Evolutionary conservation across 805 yeast genomes (phyloP), one percentile per base, ranked within the genome.

Genomic region (Cyberlindnera bimundalis): DNA sequence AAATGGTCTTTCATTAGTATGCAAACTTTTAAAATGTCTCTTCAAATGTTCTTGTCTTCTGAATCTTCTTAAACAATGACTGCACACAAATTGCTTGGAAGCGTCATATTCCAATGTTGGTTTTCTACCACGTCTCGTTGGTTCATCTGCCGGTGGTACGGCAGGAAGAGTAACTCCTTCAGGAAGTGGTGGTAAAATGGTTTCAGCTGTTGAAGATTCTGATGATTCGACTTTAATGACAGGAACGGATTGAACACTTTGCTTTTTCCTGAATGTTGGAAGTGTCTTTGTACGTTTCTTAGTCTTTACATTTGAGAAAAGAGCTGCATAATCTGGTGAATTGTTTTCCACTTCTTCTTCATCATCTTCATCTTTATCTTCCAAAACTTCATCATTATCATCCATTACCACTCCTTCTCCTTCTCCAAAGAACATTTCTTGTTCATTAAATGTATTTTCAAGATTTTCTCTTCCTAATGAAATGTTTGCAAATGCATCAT

Each of bases 21-120:
- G 93, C 45, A 84, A 67, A 15, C 87, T 78, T 43, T 90, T 66
- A 56, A 79, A 76, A 53, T 84, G 93, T 45, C 93, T 70, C 57
- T 81, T 81, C 51, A 84, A 63, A 59, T 84, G 93, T 54, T 84
- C 93, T 58, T 82, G 87, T 50, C 93, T 70, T 56, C 81, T 78
- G 62, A 84, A 84, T 33, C 76, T 59, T 50, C 90, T 70, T 35
- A 74, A 69, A 58, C 91, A 83, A 53, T 70, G 73, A 24, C 74
- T 74, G 58, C 90, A 83, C 23, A 74, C 74, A 55, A 73, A 82
- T 30, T 77, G 77, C 60, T 81, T 81, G 10, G 72, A 37, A 6
- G 59, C 53, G 52, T 79, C 85, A 15, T 76, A 79, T 36, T 73
- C 76, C 46, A 73, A 63, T 30, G 80, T 74, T 18, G 83, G 85